Conservation (phyloP, 495 filamentous ascomycete genomes). For the Penicillium bovifimosum region DNA sequence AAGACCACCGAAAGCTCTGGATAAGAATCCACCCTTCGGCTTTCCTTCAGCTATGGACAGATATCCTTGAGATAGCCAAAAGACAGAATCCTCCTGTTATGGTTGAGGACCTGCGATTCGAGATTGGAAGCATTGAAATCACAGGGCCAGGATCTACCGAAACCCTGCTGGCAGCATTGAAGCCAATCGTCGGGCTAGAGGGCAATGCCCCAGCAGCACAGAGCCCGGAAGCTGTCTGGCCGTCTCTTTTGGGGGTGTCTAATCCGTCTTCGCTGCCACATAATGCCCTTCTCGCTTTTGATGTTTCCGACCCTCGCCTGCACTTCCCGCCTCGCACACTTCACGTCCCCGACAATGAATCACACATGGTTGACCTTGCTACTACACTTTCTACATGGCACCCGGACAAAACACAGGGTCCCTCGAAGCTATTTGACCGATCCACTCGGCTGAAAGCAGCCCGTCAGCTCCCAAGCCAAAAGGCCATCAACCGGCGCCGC, state of each 20-base stretch:
- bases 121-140: slow-evolving; percentile 90
- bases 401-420: slow-evolving; percentile 50
- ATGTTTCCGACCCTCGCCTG: slow-evolving; percentile 73
- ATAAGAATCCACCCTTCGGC: slow-evolving; percentile 83
- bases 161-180: slow-evolving; percentile 65
- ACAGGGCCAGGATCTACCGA: slow-evolving; percentile 81
- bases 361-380: slow-evolving; percentile 45
- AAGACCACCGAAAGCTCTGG: slow-evolving; percentile 55
- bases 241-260: slow-evolving; percentile 59
- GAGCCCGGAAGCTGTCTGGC: slow-evolving; percentile 53
- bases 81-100: slow-evolving; percentile 64
- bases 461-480: slow-evolving; percentile 70
- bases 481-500: slow-evolving; percentile 81
- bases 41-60: slow-evolving; percentile 78
- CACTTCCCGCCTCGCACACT: slow-evolving; percentile 54
- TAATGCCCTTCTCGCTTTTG: slow-evolving; percentile 67
- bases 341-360: slow-evolving; percentile 28
- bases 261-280: slow-evolving; percentile 72
- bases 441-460: slow-evolving; percentile 54
- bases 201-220: slow-evolving; percentile 23
- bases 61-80: slow-evolving; percentile 64
- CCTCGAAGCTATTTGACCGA: slow-evolving; percentile 63
- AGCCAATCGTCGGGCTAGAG: slow-evolving; percentile 41
- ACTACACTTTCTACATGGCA: slow-evolving; percentile 65
- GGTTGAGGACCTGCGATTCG: slow-evolving; percentile 87